These are phyloP conservation scores for Lathyrus aphaca DNA, from an alignment of 306 rosid genomes.

Conservation along the genomic window DNA sequence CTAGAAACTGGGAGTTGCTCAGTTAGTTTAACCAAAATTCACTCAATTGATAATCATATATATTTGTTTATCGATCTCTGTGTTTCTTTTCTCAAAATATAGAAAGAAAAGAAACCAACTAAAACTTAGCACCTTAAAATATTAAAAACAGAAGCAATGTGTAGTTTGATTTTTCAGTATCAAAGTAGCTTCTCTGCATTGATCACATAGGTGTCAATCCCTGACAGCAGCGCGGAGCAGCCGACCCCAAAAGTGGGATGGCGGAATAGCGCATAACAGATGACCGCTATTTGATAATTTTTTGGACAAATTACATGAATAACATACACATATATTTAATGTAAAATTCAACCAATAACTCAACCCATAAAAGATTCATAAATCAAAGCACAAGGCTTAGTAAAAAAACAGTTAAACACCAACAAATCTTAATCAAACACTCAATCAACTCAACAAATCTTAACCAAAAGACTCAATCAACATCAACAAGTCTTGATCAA, in stretches of 20 bases:
- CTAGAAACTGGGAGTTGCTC: background rate
- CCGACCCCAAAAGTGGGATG: background rate
- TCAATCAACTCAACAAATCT: no score
- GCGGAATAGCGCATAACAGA: no score
- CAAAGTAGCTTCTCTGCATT: background rate
- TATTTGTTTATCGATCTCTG: background rate
- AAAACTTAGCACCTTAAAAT: constrained; percentile 10
- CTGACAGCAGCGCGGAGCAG: background rate
- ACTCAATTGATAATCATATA: background rate
- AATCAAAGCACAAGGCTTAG: no score
- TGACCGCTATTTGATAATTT: no score
- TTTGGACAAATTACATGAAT: no score
- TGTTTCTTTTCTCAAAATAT: constrained; percentile 31
- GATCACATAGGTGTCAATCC: background rate
- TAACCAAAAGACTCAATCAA: no score
- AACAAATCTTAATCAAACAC: no score
- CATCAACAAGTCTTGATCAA: no score
- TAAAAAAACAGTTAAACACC: no score
- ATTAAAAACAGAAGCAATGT: constrained; percentile 10
- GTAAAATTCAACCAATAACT: no score
- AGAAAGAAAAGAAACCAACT: constrained; percentile 22
- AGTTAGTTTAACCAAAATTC: background rate
- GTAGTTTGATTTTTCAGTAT: constrained; percentile 26
- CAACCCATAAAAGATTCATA: no score
- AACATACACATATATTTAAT: no score